Percentiles rank a stretch among this genome's conserved stretches.
phyloP scores from a whole-genome alignment of 148 eudicot species.

The Pharnaceum exiguum region DNA sequence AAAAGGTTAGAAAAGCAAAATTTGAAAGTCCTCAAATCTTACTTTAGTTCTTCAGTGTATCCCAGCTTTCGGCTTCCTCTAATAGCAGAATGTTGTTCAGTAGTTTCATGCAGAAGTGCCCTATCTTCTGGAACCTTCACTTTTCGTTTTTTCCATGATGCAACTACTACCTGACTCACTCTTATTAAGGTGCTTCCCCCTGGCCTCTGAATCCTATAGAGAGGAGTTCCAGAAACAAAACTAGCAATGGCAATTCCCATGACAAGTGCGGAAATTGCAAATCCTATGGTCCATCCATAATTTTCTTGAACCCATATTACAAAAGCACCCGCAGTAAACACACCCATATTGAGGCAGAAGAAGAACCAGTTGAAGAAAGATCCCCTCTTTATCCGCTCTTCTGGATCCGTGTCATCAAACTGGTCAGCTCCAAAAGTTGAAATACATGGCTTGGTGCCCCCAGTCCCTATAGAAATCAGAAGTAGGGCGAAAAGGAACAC shows the following conservation, averaged over 20 bases:
- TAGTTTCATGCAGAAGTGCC: constrained; percentile 16
- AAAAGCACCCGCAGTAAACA: constrained; percentile 17
- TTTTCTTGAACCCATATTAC: constrained; percentile 26
- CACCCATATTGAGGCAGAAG: constrained; percentile 30
- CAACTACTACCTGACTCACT: constrained; percentile 28
- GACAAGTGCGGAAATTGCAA: constrained; percentile 23
- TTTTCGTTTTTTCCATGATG: constrained; percentile 19
- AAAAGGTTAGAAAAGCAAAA: too few species aligned
- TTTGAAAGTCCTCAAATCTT: too few species aligned
- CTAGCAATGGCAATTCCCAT: constrained; percentile 25
- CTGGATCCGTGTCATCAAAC: too few species aligned
- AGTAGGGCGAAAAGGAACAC: constrained; percentile 25
- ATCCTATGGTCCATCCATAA: constrained; percentile 23
- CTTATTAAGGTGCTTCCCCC: constrained; percentile 23
- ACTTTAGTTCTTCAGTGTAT: constrained; percentile 24
- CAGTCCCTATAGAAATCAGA: constrained; percentile 30
- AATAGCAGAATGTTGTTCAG: constrained; percentile 15
- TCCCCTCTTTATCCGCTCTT: too few species aligned
- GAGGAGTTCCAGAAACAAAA: constrained; percentile 23
- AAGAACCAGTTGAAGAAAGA: too few species aligned
- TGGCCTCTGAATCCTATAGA: constrained; percentile 27
- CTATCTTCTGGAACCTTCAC: constrained; percentile 18
- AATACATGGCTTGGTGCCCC: constrained; percentile 34
- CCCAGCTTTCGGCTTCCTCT: constrained; percentile 25
- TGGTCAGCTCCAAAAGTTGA: constrained; percentile 26